Conservation (phyloP, 208 protist species). For the Trypanosoma grayi region DNA sequence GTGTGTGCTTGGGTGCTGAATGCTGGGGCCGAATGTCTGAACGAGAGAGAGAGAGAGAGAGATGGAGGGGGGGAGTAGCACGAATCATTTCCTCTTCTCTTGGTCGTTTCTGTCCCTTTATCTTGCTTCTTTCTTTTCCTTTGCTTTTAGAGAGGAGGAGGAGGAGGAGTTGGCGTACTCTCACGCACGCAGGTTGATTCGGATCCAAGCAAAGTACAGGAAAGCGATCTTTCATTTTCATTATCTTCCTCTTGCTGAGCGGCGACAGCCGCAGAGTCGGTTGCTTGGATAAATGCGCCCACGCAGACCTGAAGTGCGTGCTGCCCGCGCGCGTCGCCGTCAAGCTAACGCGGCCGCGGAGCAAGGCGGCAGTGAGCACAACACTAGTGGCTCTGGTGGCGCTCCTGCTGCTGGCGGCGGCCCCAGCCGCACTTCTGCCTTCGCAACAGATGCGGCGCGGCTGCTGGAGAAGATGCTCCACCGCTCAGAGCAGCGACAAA, state of each 20-base stretch:
- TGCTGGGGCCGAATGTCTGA: not conserved
- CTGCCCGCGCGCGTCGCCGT: not conserved
- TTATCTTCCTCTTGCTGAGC: no score
- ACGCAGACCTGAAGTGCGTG: conserved; percentile 10
- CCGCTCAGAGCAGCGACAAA: conserved; percentile 9
- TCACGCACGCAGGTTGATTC: no score
- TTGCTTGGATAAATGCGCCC: conserved; percentile 4
- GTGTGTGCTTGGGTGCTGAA: not conserved
- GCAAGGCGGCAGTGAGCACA: not conserved
- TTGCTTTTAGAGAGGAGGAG: no score
- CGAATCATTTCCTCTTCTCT: not conserved
- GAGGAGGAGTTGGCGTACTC: no score
- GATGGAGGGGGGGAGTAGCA: not conserved
- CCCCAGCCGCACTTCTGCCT: not conserved
- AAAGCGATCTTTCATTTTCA: no score
- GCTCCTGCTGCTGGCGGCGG: not conserved
- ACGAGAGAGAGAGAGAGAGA: not conserved
- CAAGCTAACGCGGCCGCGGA: not conserved
- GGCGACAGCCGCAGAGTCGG: not conserved
- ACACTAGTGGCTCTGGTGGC: not conserved
- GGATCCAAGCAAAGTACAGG: no score
- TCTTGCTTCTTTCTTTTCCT: no score
- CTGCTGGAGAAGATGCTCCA: conserved; percentile 32
- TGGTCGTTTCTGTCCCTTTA: not conserved
- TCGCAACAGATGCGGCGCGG: conserved; percentile 10